Conservation (phyloP, 2,329 filamentous ascomycete genomes). For the Zymoseptoria crescenta region DNA sequence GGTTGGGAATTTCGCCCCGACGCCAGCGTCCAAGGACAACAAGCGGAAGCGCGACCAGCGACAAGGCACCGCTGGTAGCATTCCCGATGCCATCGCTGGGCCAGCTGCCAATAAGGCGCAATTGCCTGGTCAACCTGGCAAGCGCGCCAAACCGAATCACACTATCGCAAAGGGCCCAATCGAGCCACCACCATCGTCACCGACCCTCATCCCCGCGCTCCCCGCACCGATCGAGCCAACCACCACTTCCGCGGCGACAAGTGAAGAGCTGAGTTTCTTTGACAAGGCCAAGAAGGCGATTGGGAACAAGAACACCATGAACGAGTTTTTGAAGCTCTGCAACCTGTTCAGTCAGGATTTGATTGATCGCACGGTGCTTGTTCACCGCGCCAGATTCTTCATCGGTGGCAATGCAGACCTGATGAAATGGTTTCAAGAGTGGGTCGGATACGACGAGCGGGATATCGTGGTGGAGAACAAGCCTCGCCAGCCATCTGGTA, state of each 20-base stretch:
- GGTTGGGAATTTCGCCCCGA: slow-evolving; percentile 86
- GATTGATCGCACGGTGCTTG: slow-evolving; percentile 74
- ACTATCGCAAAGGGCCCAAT: slow-evolving; percentile 9
- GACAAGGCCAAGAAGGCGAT: slow-evolving; percentile 96
- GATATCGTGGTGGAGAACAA: slow-evolving; percentile 74
- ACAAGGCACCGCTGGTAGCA: slow-evolving; percentile 43
- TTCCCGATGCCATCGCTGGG: slow-evolving; percentile 21
- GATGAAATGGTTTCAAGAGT: slow-evolving; percentile 79
- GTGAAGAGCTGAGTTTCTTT: slow-evolving; percentile 88
- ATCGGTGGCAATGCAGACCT: slow-evolving; percentile 83
- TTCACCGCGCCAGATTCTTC: slow-evolving; percentile 75
- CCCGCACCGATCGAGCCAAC: slow-evolving; percentile 80
- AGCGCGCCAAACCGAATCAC: slow-evolving; percentile 68
- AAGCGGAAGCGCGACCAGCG: slow-evolving; percentile 69
- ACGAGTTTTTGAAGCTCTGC: slow-evolving; percentile 93
- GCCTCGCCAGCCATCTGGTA: slow-evolving; percentile 64
- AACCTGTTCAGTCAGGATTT: slow-evolving; percentile 91
- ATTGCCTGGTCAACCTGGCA: slow-evolving; percentile 33
- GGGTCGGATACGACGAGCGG: slow-evolving; percentile 68
- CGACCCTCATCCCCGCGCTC: slow-evolving; percentile 78
- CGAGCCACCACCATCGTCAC: slow-evolving; percentile 55
- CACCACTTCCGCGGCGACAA: slow-evolving; percentile 61
- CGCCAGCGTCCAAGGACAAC: slow-evolving; percentile 67
- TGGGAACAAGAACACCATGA: slow-evolving; percentile 83
- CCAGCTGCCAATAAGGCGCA: slow-evolving; percentile 16